A percentile compares a stretch with the other conserved stretches of the same genome.
These are phyloP conservation scores for Pythium phragmitis DNA, from an alignment of 352 stramenopile genomes.

Conservation along the genomic window DNA sequence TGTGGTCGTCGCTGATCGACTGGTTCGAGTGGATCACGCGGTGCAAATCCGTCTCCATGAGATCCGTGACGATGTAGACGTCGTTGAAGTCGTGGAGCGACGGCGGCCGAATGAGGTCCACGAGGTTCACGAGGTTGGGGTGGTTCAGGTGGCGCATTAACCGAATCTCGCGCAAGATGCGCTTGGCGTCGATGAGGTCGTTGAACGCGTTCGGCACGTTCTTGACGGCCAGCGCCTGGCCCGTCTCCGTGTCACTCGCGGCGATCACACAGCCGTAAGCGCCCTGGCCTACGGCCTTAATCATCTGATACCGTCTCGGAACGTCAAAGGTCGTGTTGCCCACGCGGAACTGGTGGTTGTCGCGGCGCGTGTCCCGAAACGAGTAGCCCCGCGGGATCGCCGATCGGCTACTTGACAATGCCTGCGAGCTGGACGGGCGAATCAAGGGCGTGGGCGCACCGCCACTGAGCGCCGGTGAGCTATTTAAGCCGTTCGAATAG, in stretches of 20 bases:
- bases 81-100: conserved; percentile 95
- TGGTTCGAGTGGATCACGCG: conserved; percentile 97
- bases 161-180: conserved; percentile 98
- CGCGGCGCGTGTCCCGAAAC: conserved; percentile 79
- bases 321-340: conserved; percentile 88
- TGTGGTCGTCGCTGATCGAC: conserved; percentile 90
- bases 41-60: conserved; percentile 99
- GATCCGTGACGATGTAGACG: conserved; percentile 97
- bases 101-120: conserved; percentile 76
- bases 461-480: conserved; percentile 43
- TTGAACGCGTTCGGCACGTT: conserved; percentile 93
- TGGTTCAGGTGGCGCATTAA: conserved; percentile 92
- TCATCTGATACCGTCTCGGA: conserved; percentile 85
- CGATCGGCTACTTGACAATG: conserved; percentile 48
- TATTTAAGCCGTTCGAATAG: conserved; percentile 6
- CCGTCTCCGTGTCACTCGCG: conserved; percentile 73
- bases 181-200: conserved; percentile 99
- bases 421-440: conserved; percentile 30
- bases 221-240: conserved; percentile 86
- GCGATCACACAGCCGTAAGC: conserved; percentile 94
- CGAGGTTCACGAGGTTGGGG: conserved; percentile 95
- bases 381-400: conserved; percentile 72
- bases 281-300: conserved; percentile 94
- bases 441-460: conserved; percentile 58
- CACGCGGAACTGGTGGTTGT: conserved; percentile 87